Evolutionary conservation across 805 yeast species (phyloP), one percentile per base, ranked within the genome.

Genomic region (Candida michaelii): DNA sequence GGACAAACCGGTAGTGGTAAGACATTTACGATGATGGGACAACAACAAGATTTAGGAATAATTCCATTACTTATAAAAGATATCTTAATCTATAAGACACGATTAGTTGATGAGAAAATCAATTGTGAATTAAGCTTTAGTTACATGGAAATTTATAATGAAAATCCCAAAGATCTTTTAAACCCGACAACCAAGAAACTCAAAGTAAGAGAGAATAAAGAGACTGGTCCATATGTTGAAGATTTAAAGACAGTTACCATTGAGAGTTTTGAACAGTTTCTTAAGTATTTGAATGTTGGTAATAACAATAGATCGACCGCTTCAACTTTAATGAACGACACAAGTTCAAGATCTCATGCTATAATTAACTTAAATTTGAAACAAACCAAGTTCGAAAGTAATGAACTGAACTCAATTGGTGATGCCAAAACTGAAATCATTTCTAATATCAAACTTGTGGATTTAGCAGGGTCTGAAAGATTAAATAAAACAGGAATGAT

Each of bases 381-480:
- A 44, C 91, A 85, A 52, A 81, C 80, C 14, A 62, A 63, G 34
- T 75, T 69, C 35, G 35, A 40, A 4, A 40, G 27, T 23, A 36
- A 19, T 5, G 43, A 35, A 4, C 44, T 63, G 48, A 36, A 51
- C 40, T 45, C 54, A 16, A 52, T 65, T 5, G 71, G 76, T 3
- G 69, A 66, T 9, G 62, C 76, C 2, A 60, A 66, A 1, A 73
- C 71, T 39, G 77, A 74, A 45, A 77, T 77, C 50, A 60, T 73
- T 1, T 83, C 93, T 2, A 76, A 76, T 46, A 67, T 88, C 29
- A 71, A 84, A 44, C 66, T 87, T 13, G 91, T 87, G 2, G 95
- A 87, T 62, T 63, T 87, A 47, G 96, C 96, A 0, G 90, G 96
- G 0, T 83, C 91, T 1, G 96, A 87, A 57, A 69, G 91, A 40